Conservation (phyloP, 768 basidiomycete species). For the Termitomyces sp. region DNA sequence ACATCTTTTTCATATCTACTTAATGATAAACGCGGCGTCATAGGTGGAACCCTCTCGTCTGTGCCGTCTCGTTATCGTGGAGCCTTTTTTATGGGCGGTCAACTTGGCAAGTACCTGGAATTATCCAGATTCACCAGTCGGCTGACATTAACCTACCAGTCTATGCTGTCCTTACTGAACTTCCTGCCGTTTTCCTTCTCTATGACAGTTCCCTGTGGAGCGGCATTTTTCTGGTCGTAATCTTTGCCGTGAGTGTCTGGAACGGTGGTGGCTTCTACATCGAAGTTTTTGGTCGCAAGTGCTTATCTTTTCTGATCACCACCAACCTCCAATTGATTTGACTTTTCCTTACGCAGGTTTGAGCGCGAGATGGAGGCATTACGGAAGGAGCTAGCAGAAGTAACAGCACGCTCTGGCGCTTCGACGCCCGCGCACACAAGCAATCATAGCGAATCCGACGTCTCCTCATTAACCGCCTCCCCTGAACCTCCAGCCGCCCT, state of each 20-base stretch:
- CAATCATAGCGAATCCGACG: constrained; percentile 13
- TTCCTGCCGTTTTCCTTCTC: constrained; percentile 78
- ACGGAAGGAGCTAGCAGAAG: constrained; percentile 84
- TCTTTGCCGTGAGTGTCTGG: constrained; percentile 89
- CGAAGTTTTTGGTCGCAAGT: constrained; percentile 97
- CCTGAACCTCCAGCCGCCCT: constrained; percentile 6
- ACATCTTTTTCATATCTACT: constrained; percentile 88
- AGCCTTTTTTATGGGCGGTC: constrained; percentile 77
- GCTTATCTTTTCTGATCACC: constrained; percentile 25
- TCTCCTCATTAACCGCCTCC: constrained; percentile 10
- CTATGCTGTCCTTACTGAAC: constrained; percentile 81
- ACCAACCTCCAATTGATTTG: constrained; percentile 1
- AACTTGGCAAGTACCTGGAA: constrained; percentile 52
- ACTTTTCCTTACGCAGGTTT: constrained; percentile 48
- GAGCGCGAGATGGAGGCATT: constrained; percentile 89
- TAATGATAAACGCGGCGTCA: constrained; percentile 81
- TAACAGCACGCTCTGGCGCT: constrained; percentile 45
- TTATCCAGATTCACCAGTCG: not conserved
- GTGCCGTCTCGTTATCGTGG: constrained; percentile 61
- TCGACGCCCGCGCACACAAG: constrained; percentile 39
- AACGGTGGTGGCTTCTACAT: constrained; percentile 96
- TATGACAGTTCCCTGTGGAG: constrained; percentile 81
- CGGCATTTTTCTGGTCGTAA: constrained; percentile 66
- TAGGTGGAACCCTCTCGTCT: constrained; percentile 64
- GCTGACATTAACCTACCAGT: constrained; percentile 34